A percentile compares a stretch with the other conserved stretches of the same genome.
Evolutionary conservation across 345 rosid genomes (phyloP).

Genomic region (Abelmoschus esculentus): DNA sequence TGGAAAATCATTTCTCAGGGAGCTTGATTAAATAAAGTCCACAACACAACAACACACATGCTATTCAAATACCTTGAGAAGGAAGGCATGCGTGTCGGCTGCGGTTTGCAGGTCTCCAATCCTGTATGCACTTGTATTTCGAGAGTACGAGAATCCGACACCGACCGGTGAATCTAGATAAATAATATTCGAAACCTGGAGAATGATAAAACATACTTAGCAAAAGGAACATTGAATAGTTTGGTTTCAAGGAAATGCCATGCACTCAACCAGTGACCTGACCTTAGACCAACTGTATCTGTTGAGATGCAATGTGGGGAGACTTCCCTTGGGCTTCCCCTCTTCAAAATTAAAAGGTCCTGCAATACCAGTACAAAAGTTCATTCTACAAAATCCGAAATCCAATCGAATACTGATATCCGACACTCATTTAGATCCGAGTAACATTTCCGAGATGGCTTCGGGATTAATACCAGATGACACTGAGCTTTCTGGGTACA

Average conservation of each 20-base stretch:
- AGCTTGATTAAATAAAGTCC: background rate
- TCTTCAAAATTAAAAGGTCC: slow-evolving; percentile 46
- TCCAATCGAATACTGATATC: no score
- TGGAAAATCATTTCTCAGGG: background rate
- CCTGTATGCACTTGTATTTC: slow-evolving; percentile 18
- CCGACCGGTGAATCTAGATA: slow-evolving; percentile 60
- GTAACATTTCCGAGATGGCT: no score
- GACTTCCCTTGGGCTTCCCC: slow-evolving; percentile 18
- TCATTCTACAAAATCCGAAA: no score
- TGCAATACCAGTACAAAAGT: slow-evolving; percentile 2
- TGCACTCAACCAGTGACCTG: background rate
- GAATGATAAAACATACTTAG: background rate
- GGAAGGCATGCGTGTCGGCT: slow-evolving; percentile 35
- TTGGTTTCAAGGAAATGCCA: background rate
- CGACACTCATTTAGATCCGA: no score
- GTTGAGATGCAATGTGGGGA: slow-evolving; percentile 42
- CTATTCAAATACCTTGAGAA: slow-evolving; percentile 35
- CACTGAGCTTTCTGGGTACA: no score
- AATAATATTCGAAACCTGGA: slow-evolving; percentile 50
- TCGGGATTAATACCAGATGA: no score
- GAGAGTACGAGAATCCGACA: slow-evolving; percentile 45
- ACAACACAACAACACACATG: background rate
- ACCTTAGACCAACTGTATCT: slow-evolving; percentile 51
- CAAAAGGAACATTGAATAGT: background rate
- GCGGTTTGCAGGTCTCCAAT: slow-evolving; percentile 42